Evolutionary conservation across 2,329 filamentous ascomycete genomes (phyloP).

Genomic region (Pestalotiopsis sp.): DNA sequence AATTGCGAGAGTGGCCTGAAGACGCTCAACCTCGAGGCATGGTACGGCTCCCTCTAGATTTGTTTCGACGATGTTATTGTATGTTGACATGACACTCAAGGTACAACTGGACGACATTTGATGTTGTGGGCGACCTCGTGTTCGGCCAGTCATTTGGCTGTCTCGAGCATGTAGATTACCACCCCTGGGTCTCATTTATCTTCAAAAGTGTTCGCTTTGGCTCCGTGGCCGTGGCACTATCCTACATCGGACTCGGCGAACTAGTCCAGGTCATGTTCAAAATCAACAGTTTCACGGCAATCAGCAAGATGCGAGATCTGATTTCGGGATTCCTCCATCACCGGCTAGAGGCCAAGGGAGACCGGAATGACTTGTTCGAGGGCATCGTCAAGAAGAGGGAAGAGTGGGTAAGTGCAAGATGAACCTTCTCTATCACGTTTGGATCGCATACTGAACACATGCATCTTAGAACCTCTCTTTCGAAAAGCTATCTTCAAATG

Average conservation of each 20-base stretch:
- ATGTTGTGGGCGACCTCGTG: conserved; percentile 28
- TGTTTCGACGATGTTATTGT: no score
- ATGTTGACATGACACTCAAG: no score
- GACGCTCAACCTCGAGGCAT: conserved; percentile 34
- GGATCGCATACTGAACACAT: neutral
- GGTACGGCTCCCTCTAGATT: conserved; percentile 21
- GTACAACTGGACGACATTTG: conserved; percentile 33
- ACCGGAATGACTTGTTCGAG: conserved; percentile 31
- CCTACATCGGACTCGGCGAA: conserved; percentile 20
- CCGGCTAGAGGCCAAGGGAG: conserved; percentile 23
- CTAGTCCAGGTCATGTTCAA: conserved; percentile 23
- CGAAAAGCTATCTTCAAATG: conserved; percentile 26
- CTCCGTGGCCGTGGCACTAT: conserved; percentile 20
- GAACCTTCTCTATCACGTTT: neutral
- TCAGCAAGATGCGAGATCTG: conserved; percentile 17
- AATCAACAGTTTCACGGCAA: conserved; percentile 12
- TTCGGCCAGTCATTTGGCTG: conserved; percentile 46
- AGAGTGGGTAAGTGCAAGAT: conserved; percentile 23
- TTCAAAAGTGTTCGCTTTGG: conserved; percentile 28
- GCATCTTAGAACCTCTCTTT: conserved; percentile 25
- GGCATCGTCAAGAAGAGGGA: conserved; percentile 31
- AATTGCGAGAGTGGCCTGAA: conserved; percentile 23
- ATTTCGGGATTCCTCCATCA: conserved; percentile 23
- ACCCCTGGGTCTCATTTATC: conserved; percentile 36
- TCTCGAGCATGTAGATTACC: conserved; percentile 28